Conservation (phyloP, 768 basidiomycete genomes). For the Lactifluus volemus region DNA sequence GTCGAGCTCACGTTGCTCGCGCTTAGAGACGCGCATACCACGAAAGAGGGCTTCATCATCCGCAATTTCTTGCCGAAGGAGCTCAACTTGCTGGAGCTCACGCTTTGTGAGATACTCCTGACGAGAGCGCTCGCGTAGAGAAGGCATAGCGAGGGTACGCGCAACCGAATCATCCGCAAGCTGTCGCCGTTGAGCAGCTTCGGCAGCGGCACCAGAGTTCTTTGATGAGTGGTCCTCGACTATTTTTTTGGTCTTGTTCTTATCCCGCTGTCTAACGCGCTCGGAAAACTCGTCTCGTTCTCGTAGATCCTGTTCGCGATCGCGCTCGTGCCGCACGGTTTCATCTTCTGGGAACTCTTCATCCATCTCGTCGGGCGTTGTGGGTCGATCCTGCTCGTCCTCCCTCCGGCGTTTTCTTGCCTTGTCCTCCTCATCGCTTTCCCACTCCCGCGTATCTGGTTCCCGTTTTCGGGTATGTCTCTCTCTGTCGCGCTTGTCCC, state of each 20-base stretch:
- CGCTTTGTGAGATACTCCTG: conserved; percentile 96
- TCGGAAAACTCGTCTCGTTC: conserved; percentile 94
- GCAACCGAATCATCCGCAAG: conserved; percentile 57
- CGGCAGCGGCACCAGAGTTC: conserved; percentile 61
- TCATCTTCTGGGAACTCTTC: conserved; percentile 60
- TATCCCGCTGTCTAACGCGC: conserved; percentile 74
- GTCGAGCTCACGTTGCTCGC: conserved; percentile 74
- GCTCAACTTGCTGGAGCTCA: conserved; percentile 91
- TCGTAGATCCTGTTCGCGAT: conserved; percentile 66
- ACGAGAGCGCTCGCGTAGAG: conserved; percentile 78
- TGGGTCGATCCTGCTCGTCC: conserved; percentile 32
- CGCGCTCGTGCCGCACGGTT: conserved; percentile 56
- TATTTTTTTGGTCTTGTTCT: conserved; percentile 79
- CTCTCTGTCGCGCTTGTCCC: conserved; percentile 48
- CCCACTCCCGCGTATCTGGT: conserved; percentile 76
- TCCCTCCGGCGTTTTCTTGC: conserved; percentile 53
- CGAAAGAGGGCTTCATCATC: conserved; percentile 88
- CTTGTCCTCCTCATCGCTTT: conserved; percentile 83
- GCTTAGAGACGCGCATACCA: conserved; percentile 85
- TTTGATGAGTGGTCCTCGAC: conserved; percentile 89
- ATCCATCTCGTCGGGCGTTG: conserved; percentile 32
- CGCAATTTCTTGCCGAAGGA: conserved; percentile 85
- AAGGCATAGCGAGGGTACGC: conserved; percentile 48
- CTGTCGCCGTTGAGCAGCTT: conserved; percentile 70
- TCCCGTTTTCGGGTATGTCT: conserved; percentile 73